Percentiles rank a stretch among this genome's conserved stretches.
phyloP scores from a whole-genome alignment of 169 alveolate species.

The Plasmodium yoelii region DNA sequence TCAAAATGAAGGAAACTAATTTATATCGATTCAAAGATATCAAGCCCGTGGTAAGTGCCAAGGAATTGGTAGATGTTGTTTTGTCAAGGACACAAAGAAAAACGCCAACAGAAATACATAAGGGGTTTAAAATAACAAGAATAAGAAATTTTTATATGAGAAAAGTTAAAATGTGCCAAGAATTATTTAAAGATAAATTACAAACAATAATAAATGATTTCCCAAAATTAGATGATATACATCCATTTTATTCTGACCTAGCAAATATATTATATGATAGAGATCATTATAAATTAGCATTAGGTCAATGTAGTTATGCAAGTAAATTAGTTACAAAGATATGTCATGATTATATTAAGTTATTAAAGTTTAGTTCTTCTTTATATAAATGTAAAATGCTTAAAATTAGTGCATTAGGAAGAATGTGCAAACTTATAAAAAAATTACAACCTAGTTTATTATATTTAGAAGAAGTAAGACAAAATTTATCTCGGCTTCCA shows the following conservation, averaged over 20 bases:
- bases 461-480: conserved; percentile 99
- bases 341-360: conserved; percentile 97
- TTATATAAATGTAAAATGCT: conserved; percentile 97
- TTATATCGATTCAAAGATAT: conserved; percentile 88
- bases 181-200: conserved; percentile 95
- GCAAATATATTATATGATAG: conserved; percentile 98
- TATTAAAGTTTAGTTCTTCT: conserved; percentile 97
- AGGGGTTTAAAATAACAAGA: conserved; percentile 97
- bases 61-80: conserved; percentile 94
- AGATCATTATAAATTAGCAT: conserved; percentile 99
- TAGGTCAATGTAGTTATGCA: conserved; percentile 97
- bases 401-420: conserved; percentile 98
- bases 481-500: conserved; percentile 97
- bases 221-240: conserved; percentile 99
- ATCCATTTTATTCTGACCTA: conserved; percentile 99
- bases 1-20: conserved; percentile 44
- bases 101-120: conserved; percentile 99
- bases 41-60: conserved; percentile 94
- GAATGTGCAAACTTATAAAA: conserved; percentile 97
- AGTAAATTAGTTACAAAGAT: conserved; percentile 93
- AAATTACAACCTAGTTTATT: conserved; percentile 94
- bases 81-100: conserved; percentile 98
- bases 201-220: conserved; percentile 93
- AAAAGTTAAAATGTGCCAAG: conserved; percentile 97
- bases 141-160: conserved; percentile 99